Base-by-base conservation (phyloP, 257 asterid genomes). In the Gardenia jasminoides region DNA sequence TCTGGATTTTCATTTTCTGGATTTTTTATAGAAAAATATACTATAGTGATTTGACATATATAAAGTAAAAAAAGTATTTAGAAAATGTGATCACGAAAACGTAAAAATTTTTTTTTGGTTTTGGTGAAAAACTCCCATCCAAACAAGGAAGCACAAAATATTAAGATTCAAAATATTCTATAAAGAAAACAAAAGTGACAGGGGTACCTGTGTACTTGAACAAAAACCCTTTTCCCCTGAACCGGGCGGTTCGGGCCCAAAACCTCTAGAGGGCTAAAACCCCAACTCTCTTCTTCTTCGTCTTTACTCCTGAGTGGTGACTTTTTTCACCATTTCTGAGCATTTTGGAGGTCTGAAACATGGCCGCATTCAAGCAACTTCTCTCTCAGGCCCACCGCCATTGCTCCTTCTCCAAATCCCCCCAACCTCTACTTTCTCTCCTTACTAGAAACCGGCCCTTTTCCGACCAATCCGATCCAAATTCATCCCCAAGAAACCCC, bases 311-410 rank as follows among this genome's bases (percentile, higher is more conserved):
- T 47, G 52, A 22, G 7, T 10, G 0, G 41, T 36, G 41, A 24
- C 17, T 50, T 0, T 17, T 66, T 54, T 24, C 54, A 30, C 73
- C 67, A 13, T 52, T 76, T 58, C 26, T 19, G 44, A 24, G 48
- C 24, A 31, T 5, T 58, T 58, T 52, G n/a, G 80, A 79, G 74
- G 54, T 69, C n/a, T 43, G 26, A 74, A 74, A 36, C 39, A 94
- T 94, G 98, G 90, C 90, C 70, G 86, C 89, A 67, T 79, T 92
- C 78, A 89, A 89, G 75, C 88, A 82, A 71, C 80, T 94, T 68
- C 84, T 88, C 85, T 83, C 89, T 71, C 91, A 86, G 81, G 82
- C 89, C 31, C 86, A 82, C 78, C 84, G 85, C 56, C 91, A 79
- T 5, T 80, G 84, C 65, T 81, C 74, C 86, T 82, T 81, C 78